Evolutionary conservation across 73 alveolate genomes (phyloP), one percentile per base, ranked within the genome.

Genomic region (Symbiodinium natans): DNA sequence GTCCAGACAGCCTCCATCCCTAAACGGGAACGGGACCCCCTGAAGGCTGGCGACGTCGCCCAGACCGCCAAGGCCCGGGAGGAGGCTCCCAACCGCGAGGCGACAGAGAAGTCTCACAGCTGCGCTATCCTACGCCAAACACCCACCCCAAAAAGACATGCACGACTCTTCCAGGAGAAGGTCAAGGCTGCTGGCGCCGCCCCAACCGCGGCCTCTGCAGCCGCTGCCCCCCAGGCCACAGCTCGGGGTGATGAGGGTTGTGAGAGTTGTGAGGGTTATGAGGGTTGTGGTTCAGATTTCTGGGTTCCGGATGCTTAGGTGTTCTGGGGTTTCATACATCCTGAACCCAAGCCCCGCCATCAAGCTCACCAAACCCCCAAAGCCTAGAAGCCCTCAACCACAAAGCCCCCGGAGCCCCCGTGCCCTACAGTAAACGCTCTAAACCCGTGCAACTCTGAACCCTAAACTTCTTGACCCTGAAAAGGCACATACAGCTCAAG

Each of bases 31-130:
- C 3, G 27, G 27, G 3, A 5, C 1, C 10, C 3, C 63, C 63
- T 29, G 71, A 19, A 68, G 82, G 82, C 82, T 13, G 36, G 36
- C 39, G 93, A 86, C 27, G 93, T 86, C 29, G 63, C 93, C 29
- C 82, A 73, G 34, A n/a, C 46, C 7, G 93, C 93, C 38, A 86
- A 86, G 82, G 40, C 93, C 34, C 93, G 93, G 27, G 93, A 86
- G 38, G 93, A 86, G 52, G 93, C 93, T 21, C 93, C 93, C 25
- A 86, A 86, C 82, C 52, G 54, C 48, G 82, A 43, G 33, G 93
- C 43, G 52, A 5, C 15, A 10, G 27, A 29, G 68, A 7, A 5
- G 71, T n/a, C n/a, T n/a, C n/a, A n/a, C n/a, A n/a, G n/a, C n/a
- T n/a, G n/a, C n/a, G n/a, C n/a, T n/a, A n/a, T n/a, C n/a, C n/a